These are phyloP conservation scores for Macroventuria anomochaeta DNA, from an alignment of 2,329 filamentous ascomycete genomes.

Conservation along the genomic window DNA sequence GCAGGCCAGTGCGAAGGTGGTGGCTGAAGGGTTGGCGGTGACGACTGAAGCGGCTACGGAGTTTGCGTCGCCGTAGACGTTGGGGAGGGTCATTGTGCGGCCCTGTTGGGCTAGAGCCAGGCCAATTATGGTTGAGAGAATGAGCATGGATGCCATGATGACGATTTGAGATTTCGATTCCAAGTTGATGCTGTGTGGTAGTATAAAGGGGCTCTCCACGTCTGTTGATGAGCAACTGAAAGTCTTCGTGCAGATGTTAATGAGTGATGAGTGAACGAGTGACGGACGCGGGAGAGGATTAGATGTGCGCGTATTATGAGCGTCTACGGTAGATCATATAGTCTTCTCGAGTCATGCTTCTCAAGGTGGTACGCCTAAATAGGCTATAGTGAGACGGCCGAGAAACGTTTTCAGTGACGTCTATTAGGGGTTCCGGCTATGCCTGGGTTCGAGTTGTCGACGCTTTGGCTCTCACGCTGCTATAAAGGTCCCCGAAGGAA, in stretches of 20 bases:
- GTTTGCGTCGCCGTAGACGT: conserved; percentile 9
- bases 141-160: conserved; percentile 14
- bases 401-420: background rate
- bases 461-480: too few relatives aligned
- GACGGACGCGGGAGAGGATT: background rate
- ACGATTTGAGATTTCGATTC: too few relatives aligned
- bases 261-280: background rate
- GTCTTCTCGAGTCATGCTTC: background rate
- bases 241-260: too few relatives aligned
- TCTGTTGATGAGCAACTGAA: too few relatives aligned
- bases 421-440: background rate
- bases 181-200: too few relatives aligned
- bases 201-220: too few relatives aligned
- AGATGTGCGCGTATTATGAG: too few relatives aligned
- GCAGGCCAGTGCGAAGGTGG: conserved; percentile 23
- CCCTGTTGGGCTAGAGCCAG: conserved; percentile 22
- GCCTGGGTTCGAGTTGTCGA: too few relatives aligned
- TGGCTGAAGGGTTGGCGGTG: conserved; percentile 19
- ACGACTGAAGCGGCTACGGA: conserved; percentile 23
- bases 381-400: background rate
- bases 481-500: too few relatives aligned
- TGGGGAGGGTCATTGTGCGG: conserved; percentile 20
- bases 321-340: background rate
- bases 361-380: background rate
- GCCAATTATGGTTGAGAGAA: conserved; percentile 12